These are phyloP conservation scores for Coniochaeta sp. DNA, from an alignment of 2,329 filamentous ascomycete species.

Conservation along the genomic window DNA sequence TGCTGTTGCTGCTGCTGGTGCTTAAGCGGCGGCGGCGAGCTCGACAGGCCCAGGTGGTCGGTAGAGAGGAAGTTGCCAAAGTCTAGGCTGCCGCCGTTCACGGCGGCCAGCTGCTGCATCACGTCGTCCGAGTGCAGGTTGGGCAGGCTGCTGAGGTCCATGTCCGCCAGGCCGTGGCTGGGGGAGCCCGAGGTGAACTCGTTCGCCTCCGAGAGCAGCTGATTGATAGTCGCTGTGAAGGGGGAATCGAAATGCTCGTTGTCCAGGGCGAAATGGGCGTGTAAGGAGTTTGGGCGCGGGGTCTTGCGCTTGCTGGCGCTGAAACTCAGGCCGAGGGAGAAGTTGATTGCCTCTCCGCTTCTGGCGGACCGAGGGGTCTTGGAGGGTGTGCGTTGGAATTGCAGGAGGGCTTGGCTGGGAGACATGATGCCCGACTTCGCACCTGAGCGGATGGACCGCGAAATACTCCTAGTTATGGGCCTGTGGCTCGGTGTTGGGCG, in stretches of 20 bases:
- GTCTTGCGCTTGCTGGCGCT: slow-evolving; percentile 34
- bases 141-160: slow-evolving; percentile 35
- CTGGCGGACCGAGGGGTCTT: slow-evolving; percentile 28
- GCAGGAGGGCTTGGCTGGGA: slow-evolving; percentile 30
- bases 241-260: slow-evolving; percentile 40
- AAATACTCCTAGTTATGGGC: slow-evolving; percentile 54
- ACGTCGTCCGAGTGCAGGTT: slow-evolving; percentile 28
- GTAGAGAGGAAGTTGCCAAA: slow-evolving; percentile 41
- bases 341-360: slow-evolving; percentile 8
- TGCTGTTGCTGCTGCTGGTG: slow-evolving; percentile 3
- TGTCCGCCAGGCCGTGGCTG: slow-evolving; percentile 29
- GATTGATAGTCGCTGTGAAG: slow-evolving; percentile 55
- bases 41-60: slow-evolving; percentile 37
- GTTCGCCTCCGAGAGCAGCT: slow-evolving; percentile 53
- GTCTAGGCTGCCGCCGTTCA: slow-evolving; percentile 26
- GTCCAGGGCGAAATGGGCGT: slow-evolving; percentile 25
- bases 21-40: slow-evolving; percentile 36
- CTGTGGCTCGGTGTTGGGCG: slow-evolving; percentile 55
- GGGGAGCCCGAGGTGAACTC: slow-evolving; percentile 33
- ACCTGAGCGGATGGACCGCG: slow-evolving; percentile 44
- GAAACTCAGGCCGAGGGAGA: slow-evolving; percentile 4
- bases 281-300: slow-evolving; percentile 27
- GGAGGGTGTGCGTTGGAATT: slow-evolving; percentile 40
- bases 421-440: slow-evolving; percentile 33
- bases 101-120: slow-evolving; percentile 14